Conservation (phyloP, 768 basidiomycete species). For the Xanthoconium stramineum region DNA sequence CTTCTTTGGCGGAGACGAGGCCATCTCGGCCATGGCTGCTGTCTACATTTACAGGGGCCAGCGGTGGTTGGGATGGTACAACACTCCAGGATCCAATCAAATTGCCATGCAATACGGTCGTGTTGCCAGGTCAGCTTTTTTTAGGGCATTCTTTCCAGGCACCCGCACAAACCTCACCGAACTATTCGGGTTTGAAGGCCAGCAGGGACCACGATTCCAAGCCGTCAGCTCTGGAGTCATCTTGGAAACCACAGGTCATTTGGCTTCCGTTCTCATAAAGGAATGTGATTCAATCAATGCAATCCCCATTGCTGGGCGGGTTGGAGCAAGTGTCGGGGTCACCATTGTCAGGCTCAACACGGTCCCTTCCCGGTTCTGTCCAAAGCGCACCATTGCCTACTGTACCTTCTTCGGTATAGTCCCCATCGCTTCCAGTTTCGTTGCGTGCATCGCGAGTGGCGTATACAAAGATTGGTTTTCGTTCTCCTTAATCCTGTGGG, state of each 20-base stretch:
- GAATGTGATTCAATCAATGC: background rate
- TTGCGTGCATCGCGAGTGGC: constrained; percentile 17
- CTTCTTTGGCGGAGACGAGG: constrained; percentile 33
- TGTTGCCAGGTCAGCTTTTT: constrained; percentile 18
- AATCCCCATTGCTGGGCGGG: background rate
- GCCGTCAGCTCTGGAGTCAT: constrained; percentile 6
- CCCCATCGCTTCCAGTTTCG: constrained; percentile 19
- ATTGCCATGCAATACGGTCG: constrained; percentile 25
- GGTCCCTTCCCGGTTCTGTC: constrained; percentile 6
- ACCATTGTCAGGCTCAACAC: background rate
- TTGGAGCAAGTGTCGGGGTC: background rate
- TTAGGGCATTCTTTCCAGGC: constrained; percentile 8
- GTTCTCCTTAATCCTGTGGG: constrained; percentile 27
- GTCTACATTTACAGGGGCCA: constrained; percentile 25
- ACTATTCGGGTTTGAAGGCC: background rate
- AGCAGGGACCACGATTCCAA: background rate
- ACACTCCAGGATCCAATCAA: constrained; percentile 31
- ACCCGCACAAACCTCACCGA: constrained; percentile 11
- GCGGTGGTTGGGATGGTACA: constrained; percentile 33
- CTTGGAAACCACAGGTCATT: constrained; percentile 7
- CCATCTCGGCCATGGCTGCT: constrained; percentile 29
- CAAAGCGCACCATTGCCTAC: background rate
- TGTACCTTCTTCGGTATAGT: constrained; percentile 11
- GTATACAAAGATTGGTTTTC: constrained; percentile 24
- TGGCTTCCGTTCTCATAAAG: constrained; percentile 4